phyloP scores from a whole-genome alignment of 2,329 filamentous ascomycete species.

The Ophiocordyceps sinensis region DNA sequence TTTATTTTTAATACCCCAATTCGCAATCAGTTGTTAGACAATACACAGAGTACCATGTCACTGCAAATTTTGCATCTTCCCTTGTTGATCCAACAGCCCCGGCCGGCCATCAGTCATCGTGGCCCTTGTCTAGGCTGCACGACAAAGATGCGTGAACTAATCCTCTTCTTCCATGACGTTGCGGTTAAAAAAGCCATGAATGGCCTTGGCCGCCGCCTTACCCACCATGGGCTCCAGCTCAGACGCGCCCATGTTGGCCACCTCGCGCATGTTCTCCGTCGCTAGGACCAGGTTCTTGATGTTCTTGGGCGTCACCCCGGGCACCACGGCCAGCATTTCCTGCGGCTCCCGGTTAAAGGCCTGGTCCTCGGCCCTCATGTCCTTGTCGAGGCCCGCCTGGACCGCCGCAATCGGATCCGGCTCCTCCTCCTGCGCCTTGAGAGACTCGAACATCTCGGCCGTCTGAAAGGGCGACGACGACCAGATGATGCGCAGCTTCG shows the following conservation, averaged over 20 bases:
- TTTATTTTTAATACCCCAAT: conserved; percentile 2
- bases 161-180: conserved; percentile 40
- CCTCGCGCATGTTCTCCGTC: conserved; percentile 61
- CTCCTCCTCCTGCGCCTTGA: conserved; percentile 81
- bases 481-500: conserved; percentile 83
- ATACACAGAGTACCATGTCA: not conserved
- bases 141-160: too few relatives aligned
- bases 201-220: conserved; percentile 55
- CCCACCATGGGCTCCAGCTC: conserved; percentile 66
- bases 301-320: conserved; percentile 70
- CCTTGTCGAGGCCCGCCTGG: conserved; percentile 53
- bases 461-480: conserved; percentile 87
- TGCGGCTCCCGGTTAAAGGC: conserved; percentile 74
- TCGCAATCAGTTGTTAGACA: not conserved
- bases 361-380: conserved; percentile 47
- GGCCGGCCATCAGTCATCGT: too few relatives aligned
- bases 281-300: conserved; percentile 57
- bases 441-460: conserved; percentile 86
- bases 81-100: too few relatives aligned
- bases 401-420: conserved; percentile 84
- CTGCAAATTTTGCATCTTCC: not conserved
- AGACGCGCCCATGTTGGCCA: conserved; percentile 71
- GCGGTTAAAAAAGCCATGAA: conserved; percentile 66
- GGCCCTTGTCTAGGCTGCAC: too few relatives aligned
- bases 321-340: conserved; percentile 78